Conservation (phyloP, 495 filamentous ascomycete genomes). For the Darksidea phi region DNA sequence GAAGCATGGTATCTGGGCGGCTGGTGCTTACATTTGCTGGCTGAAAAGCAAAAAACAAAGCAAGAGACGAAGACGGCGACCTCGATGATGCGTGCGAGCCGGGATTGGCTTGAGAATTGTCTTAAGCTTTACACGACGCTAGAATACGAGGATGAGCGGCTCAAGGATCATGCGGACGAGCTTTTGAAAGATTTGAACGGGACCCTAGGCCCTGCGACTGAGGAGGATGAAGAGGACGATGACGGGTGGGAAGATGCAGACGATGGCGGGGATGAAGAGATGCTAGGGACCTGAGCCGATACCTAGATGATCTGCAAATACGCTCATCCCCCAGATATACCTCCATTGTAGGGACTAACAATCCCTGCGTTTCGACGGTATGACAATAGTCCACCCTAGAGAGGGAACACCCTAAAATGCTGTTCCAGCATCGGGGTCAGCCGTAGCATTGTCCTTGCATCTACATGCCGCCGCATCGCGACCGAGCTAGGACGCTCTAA, state of each 20-base stretch:
- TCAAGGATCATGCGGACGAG: conserved; percentile 65
- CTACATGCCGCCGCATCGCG: neutral
- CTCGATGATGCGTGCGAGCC: conserved; percentile 54
- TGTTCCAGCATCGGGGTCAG: neutral
- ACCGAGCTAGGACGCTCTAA: neutral
- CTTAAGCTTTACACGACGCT: conserved; percentile 59
- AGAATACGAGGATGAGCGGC: conserved; percentile 70
- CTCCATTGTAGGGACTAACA: too few relatives aligned
- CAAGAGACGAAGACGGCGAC: conserved; percentile 43
- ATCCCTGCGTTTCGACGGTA: neutral
- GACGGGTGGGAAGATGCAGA: conserved; percentile 47
- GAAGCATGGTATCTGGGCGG: conserved; percentile 97
- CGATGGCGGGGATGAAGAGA: conserved; percentile 44
- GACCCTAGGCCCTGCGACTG: conserved; percentile 54
- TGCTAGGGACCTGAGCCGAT: conserved; percentile 32
- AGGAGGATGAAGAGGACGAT: conserved; percentile 46
- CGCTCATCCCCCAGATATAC: too few relatives aligned
- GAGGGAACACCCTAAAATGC: neutral
- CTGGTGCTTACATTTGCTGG: conserved; percentile 79
- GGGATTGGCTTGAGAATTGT: conserved; percentile 61
- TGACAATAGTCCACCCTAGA: neutral
- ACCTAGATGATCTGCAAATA: too few relatives aligned
- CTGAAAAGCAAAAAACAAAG: conserved; percentile 59
- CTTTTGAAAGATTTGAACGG: conserved; percentile 55
- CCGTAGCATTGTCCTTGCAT: neutral